phyloP scores from a whole-genome alignment of 192 early-diverging fungal species.

The Backusella tuberculispora region DNA sequence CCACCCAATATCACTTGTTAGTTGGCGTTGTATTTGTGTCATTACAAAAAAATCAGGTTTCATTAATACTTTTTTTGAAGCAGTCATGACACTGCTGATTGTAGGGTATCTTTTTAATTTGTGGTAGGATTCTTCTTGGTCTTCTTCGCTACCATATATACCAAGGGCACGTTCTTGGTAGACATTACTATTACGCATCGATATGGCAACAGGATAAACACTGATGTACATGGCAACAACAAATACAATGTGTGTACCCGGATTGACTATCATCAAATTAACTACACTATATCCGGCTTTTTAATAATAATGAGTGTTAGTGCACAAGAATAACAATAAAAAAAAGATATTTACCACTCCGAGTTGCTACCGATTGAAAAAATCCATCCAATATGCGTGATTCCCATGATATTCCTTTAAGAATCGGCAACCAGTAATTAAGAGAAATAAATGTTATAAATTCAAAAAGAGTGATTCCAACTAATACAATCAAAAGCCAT shows the following conservation, averaged over 20 bases:
- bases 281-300: constrained; percentile 39
- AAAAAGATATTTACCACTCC: constrained; percentile 27
- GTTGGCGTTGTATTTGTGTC: constrained; percentile 42
- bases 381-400: constrained; percentile 38
- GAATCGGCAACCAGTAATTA: constrained; percentile 38
- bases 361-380: constrained; percentile 41
- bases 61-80: constrained; percentile 24
- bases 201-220: constrained; percentile 44
- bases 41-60: constrained; percentile 45
- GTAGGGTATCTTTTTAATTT: constrained; percentile 26
- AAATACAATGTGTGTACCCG: constrained; percentile 36
- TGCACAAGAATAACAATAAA: background rate
- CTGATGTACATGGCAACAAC: constrained; percentile 46
- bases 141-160: constrained; percentile 32
- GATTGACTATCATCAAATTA: constrained; percentile 27
- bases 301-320: constrained; percentile 6
- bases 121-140: constrained; percentile 17
- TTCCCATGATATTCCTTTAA: constrained; percentile 34
- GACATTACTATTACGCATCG: constrained; percentile 43
- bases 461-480: constrained; percentile 39
- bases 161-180: constrained; percentile 45
- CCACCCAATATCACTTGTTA: constrained; percentile 43
- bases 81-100: constrained; percentile 32
- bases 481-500: constrained; percentile 37
- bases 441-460: constrained; percentile 32